Evolutionary conservation across 306 rosid species (phyloP).

Genomic region (Hylodesmum podocarpum): DNA sequence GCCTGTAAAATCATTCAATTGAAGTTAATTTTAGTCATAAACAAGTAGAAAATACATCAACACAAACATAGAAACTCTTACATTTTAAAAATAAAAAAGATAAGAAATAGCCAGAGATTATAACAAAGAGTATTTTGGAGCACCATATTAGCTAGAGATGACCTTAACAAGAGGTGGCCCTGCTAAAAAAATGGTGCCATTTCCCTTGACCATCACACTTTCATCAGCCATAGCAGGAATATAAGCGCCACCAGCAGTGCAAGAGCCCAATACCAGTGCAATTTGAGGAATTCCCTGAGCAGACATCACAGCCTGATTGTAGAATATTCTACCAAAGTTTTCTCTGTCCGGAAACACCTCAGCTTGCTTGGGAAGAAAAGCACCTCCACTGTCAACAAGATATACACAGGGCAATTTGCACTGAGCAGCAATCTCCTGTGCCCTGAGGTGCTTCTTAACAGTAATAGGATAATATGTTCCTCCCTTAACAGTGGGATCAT

Average conservation of each 20-base stretch:
- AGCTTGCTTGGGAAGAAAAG: constrained; percentile 97
- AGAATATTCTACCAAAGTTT: constrained; percentile 93
- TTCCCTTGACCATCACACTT: constrained; percentile 98
- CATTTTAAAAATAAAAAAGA: background rate
- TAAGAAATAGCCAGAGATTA: constrained; percentile 18
- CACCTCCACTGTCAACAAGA: constrained; percentile 98
- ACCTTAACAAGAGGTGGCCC: constrained; percentile 99
- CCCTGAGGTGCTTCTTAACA: constrained; percentile 96
- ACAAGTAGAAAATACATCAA: constrained; percentile 18
- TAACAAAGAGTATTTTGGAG: constrained; percentile 27
- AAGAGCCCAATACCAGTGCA: constrained; percentile 91
- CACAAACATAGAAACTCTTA: background rate
- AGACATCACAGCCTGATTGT: constrained; percentile 88
- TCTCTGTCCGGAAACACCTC: constrained; percentile 93
- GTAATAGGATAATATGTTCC: constrained; percentile 96
- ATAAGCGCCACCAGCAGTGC: constrained; percentile 98
- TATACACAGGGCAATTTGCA: constrained; percentile 90
- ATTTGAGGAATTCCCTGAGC: constrained; percentile 87
- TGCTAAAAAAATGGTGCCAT: constrained; percentile 91
- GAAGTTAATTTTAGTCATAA: constrained; percentile 25
- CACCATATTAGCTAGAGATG: constrained; percentile 24
- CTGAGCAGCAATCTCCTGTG: constrained; percentile 86
- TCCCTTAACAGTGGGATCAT: constrained; percentile 95
- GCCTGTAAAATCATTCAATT: constrained; percentile 57
- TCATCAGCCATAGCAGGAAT: constrained; percentile 99